Conservation (phyloP, 2,329 filamentous ascomycete genomes). For the Xylaria sp. region DNA sequence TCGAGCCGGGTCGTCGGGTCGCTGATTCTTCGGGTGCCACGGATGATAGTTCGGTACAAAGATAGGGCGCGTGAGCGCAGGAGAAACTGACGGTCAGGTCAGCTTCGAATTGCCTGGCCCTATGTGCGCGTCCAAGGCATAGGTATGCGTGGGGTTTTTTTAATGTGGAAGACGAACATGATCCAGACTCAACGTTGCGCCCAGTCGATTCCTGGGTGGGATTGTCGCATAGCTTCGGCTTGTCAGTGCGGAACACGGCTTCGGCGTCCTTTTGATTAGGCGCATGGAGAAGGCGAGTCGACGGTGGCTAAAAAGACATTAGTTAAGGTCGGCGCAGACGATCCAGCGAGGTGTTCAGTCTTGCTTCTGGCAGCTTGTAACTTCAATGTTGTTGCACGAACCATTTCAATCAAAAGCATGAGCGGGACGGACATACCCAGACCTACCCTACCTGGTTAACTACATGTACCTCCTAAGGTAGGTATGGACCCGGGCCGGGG, state of each 20-base stretch:
- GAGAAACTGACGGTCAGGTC: constrained; percentile 52
- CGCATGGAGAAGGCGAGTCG: constrained; percentile 22
- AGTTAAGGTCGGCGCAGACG: constrained; percentile 2
- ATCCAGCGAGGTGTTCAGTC: background rate
- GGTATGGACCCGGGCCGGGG: too few relatives aligned
- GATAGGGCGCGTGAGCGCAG: constrained; percentile 58
- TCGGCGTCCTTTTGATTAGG: constrained; percentile 19
- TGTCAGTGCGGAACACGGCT: constrained; percentile 21
- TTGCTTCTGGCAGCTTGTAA: background rate
- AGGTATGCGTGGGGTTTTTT: background rate
- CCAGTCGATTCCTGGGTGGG: constrained; percentile 41
- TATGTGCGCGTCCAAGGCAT: too few relatives aligned
- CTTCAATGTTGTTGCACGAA: too few relatives aligned
- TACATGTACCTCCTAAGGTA: too few relatives aligned
- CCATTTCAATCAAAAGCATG: too few relatives aligned
- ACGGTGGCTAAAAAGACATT: constrained; percentile 12
- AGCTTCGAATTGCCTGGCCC: constrained; percentile 9
- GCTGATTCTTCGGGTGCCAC: constrained; percentile 54
- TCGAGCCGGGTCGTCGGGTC: constrained; percentile 57
- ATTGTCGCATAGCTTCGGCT: constrained; percentile 43
- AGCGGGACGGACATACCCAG: too few relatives aligned
- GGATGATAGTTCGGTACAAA: constrained; percentile 61
- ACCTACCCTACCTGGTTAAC: too few relatives aligned
- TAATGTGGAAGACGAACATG: constrained; percentile 50
- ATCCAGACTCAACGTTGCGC: constrained; percentile 57